Evolutionary conservation across 257 asterid species (phyloP), one percentile per base, ranked within the genome.

Genomic region (Salvia hispanica): DNA sequence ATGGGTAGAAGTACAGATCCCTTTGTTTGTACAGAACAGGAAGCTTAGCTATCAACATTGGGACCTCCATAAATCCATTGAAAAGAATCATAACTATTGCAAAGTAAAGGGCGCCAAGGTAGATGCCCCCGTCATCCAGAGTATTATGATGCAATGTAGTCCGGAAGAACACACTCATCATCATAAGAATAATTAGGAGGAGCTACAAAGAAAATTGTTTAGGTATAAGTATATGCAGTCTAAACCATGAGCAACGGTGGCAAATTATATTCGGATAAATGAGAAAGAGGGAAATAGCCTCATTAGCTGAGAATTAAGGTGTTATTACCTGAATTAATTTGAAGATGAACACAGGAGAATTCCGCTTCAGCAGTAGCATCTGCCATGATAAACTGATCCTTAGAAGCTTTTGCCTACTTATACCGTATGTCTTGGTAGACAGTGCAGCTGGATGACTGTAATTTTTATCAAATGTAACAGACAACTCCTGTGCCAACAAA

Each of bases 1-100:
- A 84, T 0, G 98, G 98, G 58, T 85, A 93, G 76, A 93, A 86
- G 11, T 57, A 89, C 43, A 90, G 73, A 74, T 93, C 97, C 59
- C 97, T 77, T 45, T 93, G 98, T 84, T 90, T 93, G 82, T 93
- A 93, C 69, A 93, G 81, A 43, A 87, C 85, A 5, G 98, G 96
- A 75, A 93, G 95, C 85, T 86, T 93, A 39, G 85, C 72, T 66
- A 90, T 85, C 78, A 85, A 79, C 84, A 90, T 84, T 2, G 96
- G 84, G 45, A 90, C 90, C 82, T 93, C 98, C 78, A 87, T 75
- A 53, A 85, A 85, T 53, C 98, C 98, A 72, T 90, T 90, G 75
- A 90, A 93, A 76, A 90, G 91, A 73, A 88, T 80, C 86, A 85
- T 86, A 45, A 93, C 87, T 54, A 88, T 76, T 9, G 86, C 82